phyloP scores from a whole-genome alignment of 2,329 filamentous ascomycete genomes.

The Xenoacremonium recifei region DNA sequence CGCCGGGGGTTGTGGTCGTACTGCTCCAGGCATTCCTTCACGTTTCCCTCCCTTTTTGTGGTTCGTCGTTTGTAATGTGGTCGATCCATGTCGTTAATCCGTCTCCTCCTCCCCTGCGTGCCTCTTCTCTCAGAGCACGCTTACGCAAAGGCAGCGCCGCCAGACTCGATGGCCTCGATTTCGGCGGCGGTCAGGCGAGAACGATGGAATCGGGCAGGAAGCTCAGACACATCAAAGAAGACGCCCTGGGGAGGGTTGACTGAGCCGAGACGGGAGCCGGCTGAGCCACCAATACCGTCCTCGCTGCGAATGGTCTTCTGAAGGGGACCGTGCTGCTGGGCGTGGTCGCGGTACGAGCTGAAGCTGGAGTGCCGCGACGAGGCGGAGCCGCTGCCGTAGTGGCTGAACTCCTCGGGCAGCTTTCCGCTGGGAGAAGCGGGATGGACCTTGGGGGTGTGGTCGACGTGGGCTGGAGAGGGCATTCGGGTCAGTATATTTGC shows the following conservation, averaged over 20 bases:
- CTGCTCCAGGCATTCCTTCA: constrained; percentile 15
- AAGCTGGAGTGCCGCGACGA: constrained; percentile 59
- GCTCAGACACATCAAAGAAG: constrained; percentile 85
- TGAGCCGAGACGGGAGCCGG: constrained; percentile 71
- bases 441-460: constrained; percentile 72
- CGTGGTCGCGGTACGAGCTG: constrained; percentile 74
- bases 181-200: constrained; percentile 72
- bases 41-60: constrained; percentile 10
- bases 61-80: constrained; percentile 7
- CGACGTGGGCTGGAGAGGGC: constrained; percentile 57
- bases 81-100: constrained; percentile 14
- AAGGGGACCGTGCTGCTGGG: constrained; percentile 75
- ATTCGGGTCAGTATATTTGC: neutral
- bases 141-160: constrained; percentile 66
- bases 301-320: constrained; percentile 51
- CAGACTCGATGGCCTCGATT: constrained; percentile 95
- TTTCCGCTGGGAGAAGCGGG: constrained; percentile 65
- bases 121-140: constrained; percentile 15
- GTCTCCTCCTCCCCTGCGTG: constrained; percentile 17
- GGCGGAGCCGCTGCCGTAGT: constrained; percentile 29
- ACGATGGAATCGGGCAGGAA: constrained; percentile 80
- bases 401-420: constrained; percentile 56
- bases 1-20: constrained; percentile 8
- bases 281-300: constrained; percentile 54
- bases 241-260: constrained; percentile 70